phyloP scores from a whole-genome alignment of 352 stramenopile species.

The Phytophthora syringae region DNA sequence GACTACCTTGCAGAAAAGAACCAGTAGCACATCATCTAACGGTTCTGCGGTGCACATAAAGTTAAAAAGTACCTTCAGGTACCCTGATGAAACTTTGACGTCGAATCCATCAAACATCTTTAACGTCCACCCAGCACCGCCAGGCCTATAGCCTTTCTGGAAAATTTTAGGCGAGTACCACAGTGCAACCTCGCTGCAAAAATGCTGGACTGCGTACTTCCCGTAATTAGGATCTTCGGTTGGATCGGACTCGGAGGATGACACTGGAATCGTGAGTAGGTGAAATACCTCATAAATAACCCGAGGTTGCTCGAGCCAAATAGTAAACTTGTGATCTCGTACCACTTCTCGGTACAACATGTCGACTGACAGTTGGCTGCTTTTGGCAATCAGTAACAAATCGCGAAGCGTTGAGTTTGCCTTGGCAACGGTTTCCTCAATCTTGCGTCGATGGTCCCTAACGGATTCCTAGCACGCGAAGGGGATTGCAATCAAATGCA shows the following conservation, averaged over 20 bases:
- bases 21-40: constrained; percentile 78
- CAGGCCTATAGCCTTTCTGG: constrained; percentile 54
- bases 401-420: constrained; percentile 65
- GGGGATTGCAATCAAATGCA: neutral
- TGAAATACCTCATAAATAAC: constrained; percentile 88
- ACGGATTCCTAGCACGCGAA: constrained; percentile 69
- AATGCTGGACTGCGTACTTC: constrained; percentile 84
- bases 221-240: constrained; percentile 75
- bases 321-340: constrained; percentile 70
- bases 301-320: constrained; percentile 76
- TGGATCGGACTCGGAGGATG: constrained; percentile 39
- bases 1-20: constrained; percentile 89
- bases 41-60: constrained; percentile 74
- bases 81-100: constrained; percentile 52
- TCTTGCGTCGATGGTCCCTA: constrained; percentile 83
- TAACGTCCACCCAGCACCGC: constrained; percentile 43
- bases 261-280: constrained; percentile 57
- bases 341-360: constrained; percentile 81
- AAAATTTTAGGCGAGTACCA: constrained; percentile 85
- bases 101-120: constrained; percentile 57
- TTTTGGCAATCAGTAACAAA: constrained; percentile 70
- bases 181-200: constrained; percentile 82
- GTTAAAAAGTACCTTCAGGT: constrained; percentile 86
- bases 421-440: constrained; percentile 78
- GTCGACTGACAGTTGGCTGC: constrained; percentile 74